Percentiles rank a stretch among this genome's conserved stretches.
phyloP scores from a whole-genome alignment of 2,329 filamentous ascomycete species.

The Calonectria multiphialidica region DNA sequence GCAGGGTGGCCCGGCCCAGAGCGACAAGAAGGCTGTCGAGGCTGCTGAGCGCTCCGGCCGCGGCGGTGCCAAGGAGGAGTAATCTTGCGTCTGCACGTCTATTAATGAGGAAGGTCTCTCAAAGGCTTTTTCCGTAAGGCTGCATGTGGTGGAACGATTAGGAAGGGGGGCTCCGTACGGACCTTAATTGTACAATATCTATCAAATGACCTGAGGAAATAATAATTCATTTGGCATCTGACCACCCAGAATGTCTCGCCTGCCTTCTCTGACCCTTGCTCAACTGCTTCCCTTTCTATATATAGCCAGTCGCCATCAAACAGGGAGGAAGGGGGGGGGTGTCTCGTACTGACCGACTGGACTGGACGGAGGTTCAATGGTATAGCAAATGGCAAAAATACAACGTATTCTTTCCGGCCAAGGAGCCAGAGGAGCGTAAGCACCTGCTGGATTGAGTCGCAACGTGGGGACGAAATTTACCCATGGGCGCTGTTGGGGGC shows the following conservation, averaged over 20 bases:
- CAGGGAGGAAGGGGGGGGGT: background rate
- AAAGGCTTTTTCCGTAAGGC: background rate
- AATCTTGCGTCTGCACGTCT: constrained; percentile 42
- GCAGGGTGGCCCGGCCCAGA: constrained; percentile 81
- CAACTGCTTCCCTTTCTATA: background rate
- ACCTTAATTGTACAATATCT: constrained; percentile 35
- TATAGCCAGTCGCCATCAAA: background rate
- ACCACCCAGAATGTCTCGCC: background rate
- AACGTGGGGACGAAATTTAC: background rate
- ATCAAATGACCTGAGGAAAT: constrained; percentile 9
- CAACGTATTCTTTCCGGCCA: background rate
- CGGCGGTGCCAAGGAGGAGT: constrained; percentile 80
- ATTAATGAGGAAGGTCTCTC: constrained; percentile 22
- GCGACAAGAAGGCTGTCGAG: constrained; percentile 91
- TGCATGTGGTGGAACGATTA: constrained; percentile 21
- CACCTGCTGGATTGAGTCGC: background rate
- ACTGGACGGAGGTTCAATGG: background rate
- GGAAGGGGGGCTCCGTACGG: constrained; percentile 18
- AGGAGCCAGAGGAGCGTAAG: background rate
- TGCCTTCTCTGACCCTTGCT: background rate
- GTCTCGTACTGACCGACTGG: background rate
- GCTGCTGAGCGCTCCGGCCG: constrained; percentile 81
- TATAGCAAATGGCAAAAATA: background rate
- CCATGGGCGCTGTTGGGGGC: constrained; percentile 4
- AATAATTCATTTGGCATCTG: constrained; percentile 8